A percentile compares a stretch with the other conserved stretches of the same genome.
Evolutionary conservation across 1,139 yeast species (phyloP).

Genomic region (Debaryomyces robertsiae): DNA sequence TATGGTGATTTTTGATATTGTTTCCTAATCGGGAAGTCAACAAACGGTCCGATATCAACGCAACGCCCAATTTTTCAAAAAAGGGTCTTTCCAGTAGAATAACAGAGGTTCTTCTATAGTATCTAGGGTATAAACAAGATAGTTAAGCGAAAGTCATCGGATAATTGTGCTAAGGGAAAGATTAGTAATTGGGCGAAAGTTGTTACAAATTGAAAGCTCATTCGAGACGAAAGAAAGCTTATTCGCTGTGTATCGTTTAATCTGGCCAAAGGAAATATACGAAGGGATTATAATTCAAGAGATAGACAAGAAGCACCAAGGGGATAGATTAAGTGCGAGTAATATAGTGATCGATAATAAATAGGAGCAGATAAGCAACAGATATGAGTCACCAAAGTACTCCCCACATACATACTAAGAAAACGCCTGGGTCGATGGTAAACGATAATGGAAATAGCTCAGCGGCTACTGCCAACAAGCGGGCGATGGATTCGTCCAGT

Average conservation of each 20-base stretch:
- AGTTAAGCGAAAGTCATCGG: background rate
- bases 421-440: slow-evolving; percentile 27
- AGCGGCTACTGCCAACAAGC: slow-evolving; percentile 6
- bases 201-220: no score
- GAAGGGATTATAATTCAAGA: no score
- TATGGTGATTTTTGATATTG: slow-evolving; percentile 6
- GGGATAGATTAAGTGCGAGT: no score
- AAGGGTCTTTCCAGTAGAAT: slow-evolving; percentile 5
- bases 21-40: slow-evolving; percentile 13
- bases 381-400: slow-evolving; percentile 40
- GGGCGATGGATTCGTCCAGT: slow-evolving; percentile 16
- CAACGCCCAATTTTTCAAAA: slow-evolving; percentile 11
- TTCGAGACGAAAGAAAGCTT: no score
- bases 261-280: background rate
- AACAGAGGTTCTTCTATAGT: background rate
- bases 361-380: background rate
- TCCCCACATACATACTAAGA: slow-evolving; percentile 36
- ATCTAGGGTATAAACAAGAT: background rate
- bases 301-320: slow-evolving; percentile 2
- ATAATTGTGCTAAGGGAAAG: background rate
- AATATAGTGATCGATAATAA: no score
- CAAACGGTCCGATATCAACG: slow-evolving; percentile 6
- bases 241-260: no score
- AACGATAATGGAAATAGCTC: slow-evolving; percentile 13
- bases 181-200: background rate